A percentile compares a stretch with the other conserved stretches of the same genome.
Evolutionary conservation across 345 rosid species (phyloP).

Genomic region (Crucihimalaya himalaica): DNA sequence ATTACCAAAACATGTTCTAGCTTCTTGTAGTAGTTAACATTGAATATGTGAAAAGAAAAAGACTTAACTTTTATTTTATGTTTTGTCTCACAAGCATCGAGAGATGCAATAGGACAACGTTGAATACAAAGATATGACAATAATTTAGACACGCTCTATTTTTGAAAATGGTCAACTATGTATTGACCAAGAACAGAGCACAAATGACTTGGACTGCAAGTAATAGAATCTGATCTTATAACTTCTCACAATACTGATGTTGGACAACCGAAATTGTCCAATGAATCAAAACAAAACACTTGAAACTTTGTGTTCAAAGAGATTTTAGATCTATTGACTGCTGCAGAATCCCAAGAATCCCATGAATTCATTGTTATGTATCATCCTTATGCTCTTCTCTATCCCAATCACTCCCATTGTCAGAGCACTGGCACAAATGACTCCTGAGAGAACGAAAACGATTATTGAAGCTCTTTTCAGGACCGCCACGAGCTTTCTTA

Average conservation of each 20-base stretch:
- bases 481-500: constrained; percentile 60
- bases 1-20: background rate
- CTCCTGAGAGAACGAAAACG: constrained; percentile 76
- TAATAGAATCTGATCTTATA: background rate
- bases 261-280: constrained; percentile 72
- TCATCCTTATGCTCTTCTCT: constrained; percentile 63
- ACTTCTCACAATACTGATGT: background rate
- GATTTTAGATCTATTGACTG: constrained; percentile 46
- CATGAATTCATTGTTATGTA: constrained; percentile 77
- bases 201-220: constrained; percentile 30
- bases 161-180: constrained; percentile 27
- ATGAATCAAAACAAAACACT: constrained; percentile 8
- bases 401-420: constrained; percentile 79
- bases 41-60: background rate
- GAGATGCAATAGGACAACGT: constrained; percentile 11
- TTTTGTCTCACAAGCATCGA: constrained; percentile 4
- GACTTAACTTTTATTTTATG: background rate
- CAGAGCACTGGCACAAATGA: constrained; percentile 81
- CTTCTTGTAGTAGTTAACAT: constrained; percentile 2
- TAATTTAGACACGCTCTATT: background rate
- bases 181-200: constrained; percentile 11
- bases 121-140: background rate
- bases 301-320: background rate
- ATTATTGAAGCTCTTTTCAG: constrained; percentile 68
- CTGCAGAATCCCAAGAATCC: constrained; percentile 78